Percentiles rank a stretch among this genome's conserved stretches.
phyloP scores from a whole-genome alignment of 345 rosid species.

The Eucalyptus curtisii region DNA sequence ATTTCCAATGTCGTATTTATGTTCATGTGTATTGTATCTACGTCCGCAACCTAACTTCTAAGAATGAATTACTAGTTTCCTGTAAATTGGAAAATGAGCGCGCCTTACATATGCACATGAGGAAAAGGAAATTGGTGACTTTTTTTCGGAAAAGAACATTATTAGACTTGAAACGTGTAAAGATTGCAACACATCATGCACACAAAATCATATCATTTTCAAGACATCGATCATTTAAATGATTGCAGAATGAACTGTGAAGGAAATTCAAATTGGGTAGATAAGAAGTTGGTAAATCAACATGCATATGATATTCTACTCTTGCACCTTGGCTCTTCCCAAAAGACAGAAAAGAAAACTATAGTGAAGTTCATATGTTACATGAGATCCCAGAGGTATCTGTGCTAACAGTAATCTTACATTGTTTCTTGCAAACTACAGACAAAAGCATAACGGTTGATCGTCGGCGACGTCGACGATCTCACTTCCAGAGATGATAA shows the following conservation, averaged over 20 bases:
- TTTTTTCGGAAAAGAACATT: no score
- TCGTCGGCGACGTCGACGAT: background rate
- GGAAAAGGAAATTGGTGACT: background rate
- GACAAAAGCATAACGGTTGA: background rate
- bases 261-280: background rate
- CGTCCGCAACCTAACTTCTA: background rate
- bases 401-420: background rate
- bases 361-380: background rate
- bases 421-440: background rate
- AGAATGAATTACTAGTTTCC: background rate
- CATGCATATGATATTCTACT: background rate
- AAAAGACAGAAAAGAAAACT: background rate
- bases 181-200: background rate
- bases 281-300: background rate
- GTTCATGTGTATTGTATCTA: background rate
- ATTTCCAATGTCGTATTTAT: background rate
- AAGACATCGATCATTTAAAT: background rate
- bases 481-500: background rate
- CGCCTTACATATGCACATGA: background rate
- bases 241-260: background rate
- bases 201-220: background rate
- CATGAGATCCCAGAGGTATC: background rate
- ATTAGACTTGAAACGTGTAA: background rate
- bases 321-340: background rate
- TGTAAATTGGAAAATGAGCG: background rate